Percentiles rank a stretch among this genome's conserved stretches.
These are phyloP conservation scores for Penicillium diatomitis DNA, from an alignment of 495 filamentous ascomycete genomes.

Conservation along the genomic window DNA sequence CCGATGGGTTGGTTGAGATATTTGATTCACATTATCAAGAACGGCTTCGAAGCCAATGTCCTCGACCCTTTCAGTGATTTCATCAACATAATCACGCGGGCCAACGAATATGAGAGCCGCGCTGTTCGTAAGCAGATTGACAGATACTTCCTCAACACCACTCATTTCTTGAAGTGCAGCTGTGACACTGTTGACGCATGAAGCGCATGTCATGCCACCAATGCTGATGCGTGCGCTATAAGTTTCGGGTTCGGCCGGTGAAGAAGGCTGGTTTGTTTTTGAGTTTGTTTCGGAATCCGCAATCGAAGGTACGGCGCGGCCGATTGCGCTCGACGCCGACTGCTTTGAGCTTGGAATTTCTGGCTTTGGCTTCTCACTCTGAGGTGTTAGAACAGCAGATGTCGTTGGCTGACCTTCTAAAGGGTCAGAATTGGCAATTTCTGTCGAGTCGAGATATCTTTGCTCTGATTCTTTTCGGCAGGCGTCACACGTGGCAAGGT, in stretches of 20 bases:
- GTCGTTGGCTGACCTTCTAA: background rate
- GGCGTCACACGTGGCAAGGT: constrained; percentile 42
- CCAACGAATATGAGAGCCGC: constrained; percentile 40
- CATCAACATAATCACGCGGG: constrained; percentile 29
- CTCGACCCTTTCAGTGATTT: constrained; percentile 41
- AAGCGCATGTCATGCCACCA: constrained; percentile 58
- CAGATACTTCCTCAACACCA: constrained; percentile 45
- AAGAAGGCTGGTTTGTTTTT: background rate
- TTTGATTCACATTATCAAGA: constrained; percentile 32
- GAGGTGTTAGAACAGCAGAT: background rate
- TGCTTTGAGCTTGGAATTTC: background rate
- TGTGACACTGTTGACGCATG: constrained; percentile 49
- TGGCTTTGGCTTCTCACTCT: background rate
- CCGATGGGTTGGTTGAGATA: constrained; percentile 14
- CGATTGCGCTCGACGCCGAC: background rate
- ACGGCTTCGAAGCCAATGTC: constrained; percentile 48
- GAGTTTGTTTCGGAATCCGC: background rate
- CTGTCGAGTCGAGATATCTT: constrained; percentile 4
- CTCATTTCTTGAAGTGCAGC: constrained; percentile 38
- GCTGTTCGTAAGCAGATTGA: constrained; percentile 52
- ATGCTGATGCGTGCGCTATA: constrained; percentile 43
- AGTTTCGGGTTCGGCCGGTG: constrained; percentile 6
- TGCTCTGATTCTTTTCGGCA: constrained; percentile 31
- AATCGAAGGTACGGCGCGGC: background rate
- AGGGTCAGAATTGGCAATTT: too few species aligned